Evolutionary conservation across 2,329 filamentous ascomycete genomes (phyloP).

Genomic region (Westerdykella aurantiaca): DNA sequence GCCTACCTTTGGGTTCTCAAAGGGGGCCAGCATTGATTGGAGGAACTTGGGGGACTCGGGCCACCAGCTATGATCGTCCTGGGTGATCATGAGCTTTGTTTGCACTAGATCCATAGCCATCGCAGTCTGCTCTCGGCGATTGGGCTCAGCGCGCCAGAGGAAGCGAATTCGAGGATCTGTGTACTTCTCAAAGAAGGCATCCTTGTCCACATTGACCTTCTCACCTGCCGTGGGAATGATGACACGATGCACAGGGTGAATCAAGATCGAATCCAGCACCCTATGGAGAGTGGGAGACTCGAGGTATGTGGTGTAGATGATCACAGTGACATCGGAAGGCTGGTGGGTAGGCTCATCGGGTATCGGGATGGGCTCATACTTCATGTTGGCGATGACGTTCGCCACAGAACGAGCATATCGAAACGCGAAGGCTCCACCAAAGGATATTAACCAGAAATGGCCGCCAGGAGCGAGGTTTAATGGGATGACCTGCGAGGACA

Average conservation of each 20-base stretch:
- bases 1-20: constrained; percentile 11
- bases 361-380: constrained; percentile 36
- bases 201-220: constrained; percentile 10
- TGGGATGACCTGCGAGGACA: too few relatives aligned
- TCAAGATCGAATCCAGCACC: constrained; percentile 39
- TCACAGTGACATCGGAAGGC: constrained; percentile 44
- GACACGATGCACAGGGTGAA: constrained; percentile 40
- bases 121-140: constrained; percentile 48
- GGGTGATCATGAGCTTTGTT: constrained; percentile 43
- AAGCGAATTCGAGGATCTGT: constrained; percentile 18
- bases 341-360: constrained; percentile 26
- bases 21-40: constrained; percentile 38
- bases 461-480: too few relatives aligned
- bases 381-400: constrained; percentile 39
- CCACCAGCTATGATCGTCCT: constrained; percentile 54
- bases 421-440: constrained; percentile 34
- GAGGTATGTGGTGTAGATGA: constrained; percentile 50
- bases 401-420: constrained; percentile 46
- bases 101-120: constrained; percentile 35
- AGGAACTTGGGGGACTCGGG: constrained; percentile 36
- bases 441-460: too few relatives aligned
- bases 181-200: constrained; percentile 35
- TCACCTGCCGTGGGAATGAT: constrained; percentile 43
- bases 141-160: constrained; percentile 20
- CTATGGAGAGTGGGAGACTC: constrained; percentile 37